Evolutionary conservation across 192 early-diverging fungal species (phyloP).

Genomic region (Linnemannia elongata): DNA sequence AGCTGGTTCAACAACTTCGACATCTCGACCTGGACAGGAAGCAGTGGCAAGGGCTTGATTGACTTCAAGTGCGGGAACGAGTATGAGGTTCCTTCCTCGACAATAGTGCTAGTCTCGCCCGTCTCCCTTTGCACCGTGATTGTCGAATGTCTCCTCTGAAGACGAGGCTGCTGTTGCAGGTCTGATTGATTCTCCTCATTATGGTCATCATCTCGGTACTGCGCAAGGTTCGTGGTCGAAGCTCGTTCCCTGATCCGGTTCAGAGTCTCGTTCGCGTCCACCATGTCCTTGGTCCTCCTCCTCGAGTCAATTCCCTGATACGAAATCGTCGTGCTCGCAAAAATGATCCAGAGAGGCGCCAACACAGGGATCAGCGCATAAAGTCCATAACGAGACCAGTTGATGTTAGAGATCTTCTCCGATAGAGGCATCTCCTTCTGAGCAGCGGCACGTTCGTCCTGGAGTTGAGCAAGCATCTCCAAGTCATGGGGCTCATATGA

Average conservation of each 20-base stretch:
- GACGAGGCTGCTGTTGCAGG: not conserved
- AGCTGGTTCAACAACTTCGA: constrained; percentile 50
- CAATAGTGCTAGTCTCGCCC: not conserved
- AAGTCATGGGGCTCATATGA: constrained; percentile 31
- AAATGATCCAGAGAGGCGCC: constrained; percentile 53
- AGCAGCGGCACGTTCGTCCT: not conserved
- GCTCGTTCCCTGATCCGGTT: constrained; percentile 21
- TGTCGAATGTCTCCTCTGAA: not conserved
- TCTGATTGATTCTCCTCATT: not conserved
- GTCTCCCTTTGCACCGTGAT: not conserved
- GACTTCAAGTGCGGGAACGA: constrained; percentile 29
- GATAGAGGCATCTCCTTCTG: not conserved
- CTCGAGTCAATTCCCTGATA: constrained; percentile 57
- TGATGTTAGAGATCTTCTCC: constrained; percentile 2
- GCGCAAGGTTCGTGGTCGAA: constrained; percentile 12
- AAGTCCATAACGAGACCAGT: constrained; percentile 21
- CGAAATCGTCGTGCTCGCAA: constrained; percentile 49
- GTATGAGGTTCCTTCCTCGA: constrained; percentile 12
- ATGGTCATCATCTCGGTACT: constrained; percentile 32
- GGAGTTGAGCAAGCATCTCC: constrained; percentile 18
- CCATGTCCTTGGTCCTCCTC: constrained; percentile 35
- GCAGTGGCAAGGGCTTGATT: constrained; percentile 24
- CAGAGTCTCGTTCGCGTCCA: not conserved
- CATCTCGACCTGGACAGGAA: constrained; percentile 28
- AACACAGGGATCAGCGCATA: constrained; percentile 24